Evolutionary conservation across 2,329 filamentous ascomycete genomes (phyloP).

Genomic region (Arachnomyces sp.): DNA sequence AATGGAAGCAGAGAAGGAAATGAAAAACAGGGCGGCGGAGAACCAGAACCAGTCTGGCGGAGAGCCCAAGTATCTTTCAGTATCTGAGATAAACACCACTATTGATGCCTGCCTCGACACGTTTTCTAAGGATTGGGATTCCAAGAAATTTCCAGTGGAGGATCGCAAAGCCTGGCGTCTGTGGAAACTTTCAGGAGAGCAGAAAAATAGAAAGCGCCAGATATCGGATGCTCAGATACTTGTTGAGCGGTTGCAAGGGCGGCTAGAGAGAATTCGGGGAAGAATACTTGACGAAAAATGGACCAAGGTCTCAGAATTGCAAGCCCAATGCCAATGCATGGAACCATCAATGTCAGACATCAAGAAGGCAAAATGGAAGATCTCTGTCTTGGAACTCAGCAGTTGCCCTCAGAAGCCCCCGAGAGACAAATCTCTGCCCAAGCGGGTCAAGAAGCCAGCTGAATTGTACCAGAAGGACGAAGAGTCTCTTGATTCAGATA

Average conservation of each 20-base stretch:
- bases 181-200: constrained; percentile 52
- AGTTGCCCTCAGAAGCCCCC: constrained; percentile 22
- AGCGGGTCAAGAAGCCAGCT: constrained; percentile 2
- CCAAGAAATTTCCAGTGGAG: constrained; percentile 48
- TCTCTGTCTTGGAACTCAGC: constrained; percentile 31
- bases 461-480: constrained; percentile 17
- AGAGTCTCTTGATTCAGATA: constrained; percentile 27
- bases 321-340: constrained; percentile 49
- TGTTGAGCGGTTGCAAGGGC: constrained; percentile 38
- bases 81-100: constrained; percentile 42
- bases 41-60: constrained; percentile 3
- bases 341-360: constrained; percentile 58
- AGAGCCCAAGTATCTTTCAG: constrained; percentile 27
- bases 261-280: constrained; percentile 48
- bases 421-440: constrained; percentile 9
- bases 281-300: constrained; percentile 49
- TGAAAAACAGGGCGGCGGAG: constrained; percentile 13
- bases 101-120: constrained; percentile 48
- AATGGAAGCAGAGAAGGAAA: constrained; percentile 49
- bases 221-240: constrained; percentile 38
- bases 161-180: constrained; percentile 49
- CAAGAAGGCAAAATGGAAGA: constrained; percentile 36
- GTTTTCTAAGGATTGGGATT: constrained; percentile 49
- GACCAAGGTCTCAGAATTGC: constrained; percentile 45
- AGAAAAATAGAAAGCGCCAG: constrained; percentile 29